Evolutionary conservation across 352 stramenopile genomes (phyloP), one percentile per base, ranked within the genome.

Genomic region (Phytophthora tentaculata): DNA sequence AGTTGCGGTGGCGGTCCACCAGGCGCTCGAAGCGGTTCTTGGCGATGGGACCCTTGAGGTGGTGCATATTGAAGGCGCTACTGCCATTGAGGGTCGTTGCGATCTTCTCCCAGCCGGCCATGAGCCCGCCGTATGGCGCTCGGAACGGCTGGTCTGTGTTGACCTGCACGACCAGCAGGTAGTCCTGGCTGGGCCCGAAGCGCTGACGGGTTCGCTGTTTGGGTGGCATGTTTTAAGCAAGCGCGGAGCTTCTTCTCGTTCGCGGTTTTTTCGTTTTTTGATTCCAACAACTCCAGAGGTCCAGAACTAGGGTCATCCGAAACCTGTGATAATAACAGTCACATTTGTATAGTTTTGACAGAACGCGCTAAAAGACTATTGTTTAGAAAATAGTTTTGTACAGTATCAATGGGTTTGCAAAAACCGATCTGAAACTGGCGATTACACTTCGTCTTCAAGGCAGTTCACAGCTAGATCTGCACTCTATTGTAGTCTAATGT

Each of bases 11-110:
- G 19, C 64, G 62, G 17, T 19, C 63, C 37, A 74, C 64, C 20
- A 79, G 71, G 22, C 67, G 67, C 48, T 79, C 71, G 51, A 79
- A 79, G 45, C 71, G 67, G 59, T 76, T 76, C 62, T 79, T 79
- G 54, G 68, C 71, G 59, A 76, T 74, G 45, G 71, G 67, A 19
- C 71, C 71, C 51, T 79, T 76, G 55, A 79, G 44, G 26, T 71
- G 62, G 62, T 76, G 71, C 71, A 71, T 74, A 63, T 76, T 79
- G 68, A 79, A 79, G 51, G 67, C 63, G 39, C 41, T 67, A 58
- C 63, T 69, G 39, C 50, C 60, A 39, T 79, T 79, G 39, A 79
- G 71, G 29, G 67, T 79, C 12, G 35, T 71, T 50, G 71, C 71
- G 16, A 79, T 61, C 32, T 76, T 76, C 39, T 74, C 71, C 71